Evolutionary conservation across 352 stramenopile species (phyloP), one percentile per base, ranked within the genome.

Genomic region (Phytophthora fragariae): DNA sequence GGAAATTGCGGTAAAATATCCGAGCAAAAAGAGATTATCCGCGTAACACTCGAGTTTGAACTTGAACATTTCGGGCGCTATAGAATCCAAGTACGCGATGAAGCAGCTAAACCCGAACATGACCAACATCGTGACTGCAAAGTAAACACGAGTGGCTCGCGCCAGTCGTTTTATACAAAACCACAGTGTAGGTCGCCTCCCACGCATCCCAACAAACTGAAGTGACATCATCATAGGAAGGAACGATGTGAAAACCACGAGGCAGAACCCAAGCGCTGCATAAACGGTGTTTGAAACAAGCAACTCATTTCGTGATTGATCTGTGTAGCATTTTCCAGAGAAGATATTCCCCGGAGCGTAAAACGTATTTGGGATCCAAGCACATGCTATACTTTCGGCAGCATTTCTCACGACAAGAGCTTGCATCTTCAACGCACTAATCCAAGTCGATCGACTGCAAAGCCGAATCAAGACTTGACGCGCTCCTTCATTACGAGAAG

Each of bases 181-280:
- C 19, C 15, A 14, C 21, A 69, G 53, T 7, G 39, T 66, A 2
- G 72, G 55, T 8, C 33, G 39, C 15, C 66, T 53, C 1, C 62
- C 69, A 19, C 57, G 52, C 12, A 35, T 47, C 10, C 24, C 8
- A 0, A 47, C 15, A 35, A 73, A 75, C 3, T 57, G 70, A 14
- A 74, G 24, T 15, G 46, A 57, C 17, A 68, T 61, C 53, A 81
- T 57, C 17, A 76, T 24, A 10, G 65, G 21, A 2, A 64, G n/a
- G 14, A 75, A 71, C 0, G 59, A 35, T 1, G 33, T 54, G 27
- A 80, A 29, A 19, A 67, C 61, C 19, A 82, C 33, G 8, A 62
- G 19, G 39, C 64, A 79, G 54, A 72, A 77, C 11, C 62, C 59
- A 29, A 68, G 41, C 17, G 17, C 35, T 5, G 63, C n/a, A 39